Base-by-base conservation (phyloP, 441 rosid genomes). In the Flueggea neowawraea region DNA sequence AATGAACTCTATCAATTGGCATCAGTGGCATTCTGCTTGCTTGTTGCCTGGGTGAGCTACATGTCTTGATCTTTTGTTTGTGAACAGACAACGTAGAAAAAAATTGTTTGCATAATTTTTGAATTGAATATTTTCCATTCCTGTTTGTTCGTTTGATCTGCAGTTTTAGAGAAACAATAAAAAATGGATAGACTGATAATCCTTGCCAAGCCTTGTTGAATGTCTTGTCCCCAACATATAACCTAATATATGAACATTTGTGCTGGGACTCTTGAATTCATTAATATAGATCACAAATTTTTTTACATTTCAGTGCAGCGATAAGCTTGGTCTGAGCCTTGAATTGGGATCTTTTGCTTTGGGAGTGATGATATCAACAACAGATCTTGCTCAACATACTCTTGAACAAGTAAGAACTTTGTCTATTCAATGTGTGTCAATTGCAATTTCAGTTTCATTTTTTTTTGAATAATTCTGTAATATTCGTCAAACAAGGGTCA, bases 261-360 rank as follows among this genome's bases (percentile, higher is more conserved):
- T 47, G 50, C 50, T 47, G 12, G 14, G 14, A 47, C 9, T 36
- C 7, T 36, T 36, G 41, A 1, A 36, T 5, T 1, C 50, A 4
- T 10, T 47, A 47, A 4, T 11, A 47, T 47, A 47, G 0, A 47
- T 47, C n/a, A 9, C n/a, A 14, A 12, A 10, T 11, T 47, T 4
- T 47, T 47, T 47, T 6, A 47, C 12, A 47, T 74, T 87, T 71
- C 98, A 94, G 98, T 90, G 91, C 86, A 87, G 98, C 64, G 97
- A 94, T 74, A 90, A 94, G 83, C 78, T 94, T 73, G 98, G 98
- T 65, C 74, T 94, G 63, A 89, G 98, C 77, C 95, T 94, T 74
- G 98, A 94, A 85, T 75, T 94, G 74, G 98, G 98, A 55, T 94
- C 98, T 52, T 94, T 94, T 64, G 98, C 97, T 72, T 96, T 97